Conservation (phyloP, 371 early-diverging fungal genomes). For the Apophysomyces variabilis region DNA sequence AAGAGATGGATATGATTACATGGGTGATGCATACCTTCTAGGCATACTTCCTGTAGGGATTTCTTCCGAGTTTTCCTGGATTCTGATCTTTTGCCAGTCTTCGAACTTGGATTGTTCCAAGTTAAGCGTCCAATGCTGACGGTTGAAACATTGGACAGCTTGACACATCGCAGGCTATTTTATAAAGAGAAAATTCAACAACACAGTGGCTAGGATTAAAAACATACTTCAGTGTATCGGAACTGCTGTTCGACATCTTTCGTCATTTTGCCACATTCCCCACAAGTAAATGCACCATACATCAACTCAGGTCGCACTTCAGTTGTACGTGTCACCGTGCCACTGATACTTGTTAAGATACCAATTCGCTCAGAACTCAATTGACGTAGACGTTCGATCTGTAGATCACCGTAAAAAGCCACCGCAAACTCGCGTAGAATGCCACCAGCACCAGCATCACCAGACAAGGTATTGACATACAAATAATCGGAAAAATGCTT, state of each 20-base stretch:
- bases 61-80: slow-evolving; percentile 98
- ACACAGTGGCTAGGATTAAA: not conserved
- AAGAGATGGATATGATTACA: not conserved
- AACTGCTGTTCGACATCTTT: slow-evolving; percentile 95
- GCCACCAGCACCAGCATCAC: slow-evolving; percentile 29
- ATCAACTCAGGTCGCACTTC: slow-evolving; percentile 98
- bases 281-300: slow-evolving; percentile 93
- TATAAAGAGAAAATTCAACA: not conserved
- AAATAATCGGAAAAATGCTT: slow-evolving; percentile 70
- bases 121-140: slow-evolving; percentile 81
- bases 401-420: slow-evolving; percentile 75
- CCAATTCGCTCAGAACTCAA: slow-evolving; percentile 88
- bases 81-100: slow-evolving; percentile 98
- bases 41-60: slow-evolving; percentile 99
- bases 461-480: slow-evolving; percentile 43
- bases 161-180: slow-evolving; percentile 90
- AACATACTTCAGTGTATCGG: slow-evolving; percentile 89
- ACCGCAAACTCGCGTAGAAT: slow-evolving; percentile 73
- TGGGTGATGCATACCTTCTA: slow-evolving; percentile 62
- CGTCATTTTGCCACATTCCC: slow-evolving; percentile 86
- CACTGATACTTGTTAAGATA: slow-evolving; percentile 87
- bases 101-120: slow-evolving; percentile 91
- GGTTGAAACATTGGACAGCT: slow-evolving; percentile 89
- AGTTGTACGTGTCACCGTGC: slow-evolving; percentile 98
- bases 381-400: slow-evolving; percentile 79